Base-by-base conservation (phyloP, 2,329 filamentous ascomycete genomes). In the Metarhizium anisopliae region DNA sequence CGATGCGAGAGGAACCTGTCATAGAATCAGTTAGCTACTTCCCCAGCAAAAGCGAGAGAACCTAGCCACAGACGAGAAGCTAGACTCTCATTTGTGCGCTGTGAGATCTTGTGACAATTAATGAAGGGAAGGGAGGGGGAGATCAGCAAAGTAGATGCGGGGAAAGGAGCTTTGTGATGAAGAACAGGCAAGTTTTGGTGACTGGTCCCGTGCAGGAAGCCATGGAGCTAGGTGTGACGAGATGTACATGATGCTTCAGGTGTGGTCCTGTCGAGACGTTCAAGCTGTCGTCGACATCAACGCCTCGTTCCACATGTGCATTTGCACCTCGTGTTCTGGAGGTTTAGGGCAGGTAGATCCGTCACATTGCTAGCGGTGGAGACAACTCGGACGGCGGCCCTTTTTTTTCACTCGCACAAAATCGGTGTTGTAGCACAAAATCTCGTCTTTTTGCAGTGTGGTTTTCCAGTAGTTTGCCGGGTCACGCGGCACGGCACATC, bases 1-100 rank as follows among this genome's bases (percentile, higher is more conserved):
- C 76, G 72, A 68, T 84, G 72, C 54, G 82, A 85, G 60, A 87
- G 72, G 58, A 80, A 77, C 72, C 79, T 87, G 70, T 65, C 57
- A 58, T 49, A 3, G 45, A 60, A 52, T 18, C 63, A 60, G 60
- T 64, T 64, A 67, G 64, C 61, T 58, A 30, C 45, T 14, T 30
- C 5, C 14, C 20, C 25, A 2, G 25, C 2, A 30, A 25, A 47
- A 14, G 5, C 3, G 10, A 29, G 6, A 29, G 11, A 25, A 11
- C 25, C 25, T 8, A 11, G 20, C 45, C 45, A 16, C 6, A 6
- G 18, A 16, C 32, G 30, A 55, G 56, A 32, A 59, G 49, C 32
- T 11, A 40, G 13, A 16, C n/a, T 40, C 38, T 14, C 7, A 40
- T 40, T 14, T 40, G 38, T 16, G 38, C 13, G 38, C 38, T 58